Base-by-base conservation (phyloP, 768 basidiomycete genomes). In the Boletellus emodensis region DNA sequence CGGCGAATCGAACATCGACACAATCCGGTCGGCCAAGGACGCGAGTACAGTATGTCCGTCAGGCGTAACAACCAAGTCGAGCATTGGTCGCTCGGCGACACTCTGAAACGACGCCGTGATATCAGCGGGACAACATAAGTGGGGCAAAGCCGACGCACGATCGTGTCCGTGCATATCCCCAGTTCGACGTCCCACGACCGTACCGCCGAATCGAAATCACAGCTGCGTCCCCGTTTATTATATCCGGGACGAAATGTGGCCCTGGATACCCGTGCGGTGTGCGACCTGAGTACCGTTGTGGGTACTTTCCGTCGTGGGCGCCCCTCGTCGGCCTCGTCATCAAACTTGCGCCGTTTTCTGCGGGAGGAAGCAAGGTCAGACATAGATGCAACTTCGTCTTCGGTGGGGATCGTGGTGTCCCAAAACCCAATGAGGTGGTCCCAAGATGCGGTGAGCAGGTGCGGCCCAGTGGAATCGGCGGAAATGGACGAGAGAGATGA, bases 121-220 rank as follows among this genome's bases (percentile, higher is more conserved):
- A 26, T 26, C 24, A 26, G 24, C 5, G 24, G 24, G n/a, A n/a
- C n/a, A n/a, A n/a, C n/a, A 24, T 24, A 22, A 3, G 4, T 17
- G 13, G 8, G 9, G 10, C 17, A 15, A 18, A 51, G 32, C 17
- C n/a, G 30, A 41, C 57, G 47, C 56, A 90, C 88, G 40, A 89
- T 81, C 1, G 87, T 90, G 39, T 78, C 65, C 0, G 76, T 72
- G 52, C 87, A 92, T 6, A 90, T 69, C 3, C 87, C 91, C 35
- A 73, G 77, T 57, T 90, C 87, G 3, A 86, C 74, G 61, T 96
- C 92, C 95, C 95, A 99, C 2, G 77, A 72, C 20, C 92, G 76
- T 6, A 97, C 82, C 0, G 91, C 91, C 26, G 94, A 95, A 68
- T 96, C 94, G 62, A 91, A 90, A 0, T 90, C 89, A 61, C 85